Evolutionary conservation across 2,329 filamentous ascomycete species (phyloP).

Genomic region (Sporothrix pallida): DNA sequence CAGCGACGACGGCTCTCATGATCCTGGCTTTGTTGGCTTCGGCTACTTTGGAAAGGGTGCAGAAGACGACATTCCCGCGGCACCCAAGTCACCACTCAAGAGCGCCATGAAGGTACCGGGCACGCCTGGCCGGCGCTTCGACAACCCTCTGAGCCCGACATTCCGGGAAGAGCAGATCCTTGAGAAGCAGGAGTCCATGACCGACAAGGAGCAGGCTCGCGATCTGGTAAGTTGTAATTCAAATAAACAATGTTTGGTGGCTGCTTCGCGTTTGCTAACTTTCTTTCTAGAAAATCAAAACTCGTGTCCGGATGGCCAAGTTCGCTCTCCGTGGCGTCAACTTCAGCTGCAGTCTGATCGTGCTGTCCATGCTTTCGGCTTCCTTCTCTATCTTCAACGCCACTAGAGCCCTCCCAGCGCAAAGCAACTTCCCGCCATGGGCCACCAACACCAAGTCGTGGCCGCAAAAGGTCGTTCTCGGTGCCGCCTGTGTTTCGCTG

Average conservation of each 20-base stretch:
- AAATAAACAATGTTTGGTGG: background rate
- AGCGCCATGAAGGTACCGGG: constrained; percentile 89
- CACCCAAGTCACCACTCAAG: constrained; percentile 81
- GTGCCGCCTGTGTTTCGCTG: constrained; percentile 80
- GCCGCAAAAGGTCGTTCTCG: constrained; percentile 86
- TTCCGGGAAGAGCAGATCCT: constrained; percentile 86
- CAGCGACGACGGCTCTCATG: constrained; percentile 60
- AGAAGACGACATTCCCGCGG: constrained; percentile 64
- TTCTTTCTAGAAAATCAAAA: constrained; percentile 79
- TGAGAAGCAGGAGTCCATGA: constrained; percentile 80
- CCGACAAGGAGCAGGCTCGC: constrained; percentile 84
- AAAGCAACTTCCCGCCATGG: constrained; percentile 87
- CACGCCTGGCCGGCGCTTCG: constrained; percentile 72
- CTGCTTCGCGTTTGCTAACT: constrained; percentile 7
- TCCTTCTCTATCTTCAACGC: constrained; percentile 92
- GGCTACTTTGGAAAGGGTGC: constrained; percentile 76
- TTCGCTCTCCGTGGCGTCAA: constrained; percentile 93
- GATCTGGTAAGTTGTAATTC: constrained; percentile 74
- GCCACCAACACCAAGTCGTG: constrained; percentile 78
- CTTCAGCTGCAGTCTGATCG: constrained; percentile 95
- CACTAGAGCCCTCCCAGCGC: constrained; percentile 73
- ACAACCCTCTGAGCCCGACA: constrained; percentile 85
- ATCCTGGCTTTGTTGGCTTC: constrained; percentile 85
- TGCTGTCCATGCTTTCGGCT: constrained; percentile 86
- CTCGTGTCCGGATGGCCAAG: constrained; percentile 89